Percentiles rank a stretch among this genome's conserved stretches.
phyloP scores from a whole-genome alignment of 202 grass and related monocot species.

The Dendrocalamus latiflorus region DNA sequence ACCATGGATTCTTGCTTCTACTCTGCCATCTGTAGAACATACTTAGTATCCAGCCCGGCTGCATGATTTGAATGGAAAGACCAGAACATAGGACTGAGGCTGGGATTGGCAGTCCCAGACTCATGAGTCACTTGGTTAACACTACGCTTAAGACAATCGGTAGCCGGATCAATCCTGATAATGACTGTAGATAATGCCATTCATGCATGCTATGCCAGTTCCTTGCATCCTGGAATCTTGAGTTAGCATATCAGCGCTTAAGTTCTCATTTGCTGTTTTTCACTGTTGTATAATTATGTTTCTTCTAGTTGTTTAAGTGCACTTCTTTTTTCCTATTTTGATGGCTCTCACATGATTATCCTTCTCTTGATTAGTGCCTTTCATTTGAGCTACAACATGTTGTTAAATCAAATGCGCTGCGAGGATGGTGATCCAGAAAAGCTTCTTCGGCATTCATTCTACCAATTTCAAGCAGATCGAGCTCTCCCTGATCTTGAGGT shows the following conservation, averaged over 20 bases:
- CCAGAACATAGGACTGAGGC: not conserved
- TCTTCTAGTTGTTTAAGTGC: not conserved
- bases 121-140: not conserved
- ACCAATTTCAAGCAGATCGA: constrained; percentile 90
- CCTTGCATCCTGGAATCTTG: not conserved
- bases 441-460: constrained; percentile 94
- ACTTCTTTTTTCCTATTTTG: not conserved
- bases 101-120: not conserved
- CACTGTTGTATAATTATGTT: not conserved
- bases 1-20: constrained; percentile 12
- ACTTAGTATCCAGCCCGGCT: not conserved
- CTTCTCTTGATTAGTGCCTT: constrained; percentile 67
- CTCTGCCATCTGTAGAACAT: not conserved
- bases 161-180: not conserved
- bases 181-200: not conserved
- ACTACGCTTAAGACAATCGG: not conserved
- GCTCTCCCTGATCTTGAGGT: constrained; percentile 94
- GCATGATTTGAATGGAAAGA: not conserved
- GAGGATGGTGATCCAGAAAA: constrained; percentile 98
- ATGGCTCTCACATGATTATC: constrained; percentile 8
- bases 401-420: constrained; percentile 91
- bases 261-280: not conserved
- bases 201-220: not conserved
- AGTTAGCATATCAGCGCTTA: not conserved
- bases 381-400: constrained; percentile 98